Evolutionary conservation across 805 yeast species (phyloP).

Genomic region (Saccharomycopsis sp.): DNA sequence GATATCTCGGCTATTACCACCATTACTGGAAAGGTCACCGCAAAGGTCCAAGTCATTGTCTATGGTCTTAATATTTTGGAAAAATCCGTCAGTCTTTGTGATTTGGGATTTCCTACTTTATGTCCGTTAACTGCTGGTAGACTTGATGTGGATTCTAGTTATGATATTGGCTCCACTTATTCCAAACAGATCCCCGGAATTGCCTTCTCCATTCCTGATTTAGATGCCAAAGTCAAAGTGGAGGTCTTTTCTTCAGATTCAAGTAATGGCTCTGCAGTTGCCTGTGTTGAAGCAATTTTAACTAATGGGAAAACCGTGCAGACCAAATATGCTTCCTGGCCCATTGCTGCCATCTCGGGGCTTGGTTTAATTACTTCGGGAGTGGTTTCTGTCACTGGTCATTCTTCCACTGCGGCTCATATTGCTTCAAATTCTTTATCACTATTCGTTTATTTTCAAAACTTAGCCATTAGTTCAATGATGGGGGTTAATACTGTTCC

Average conservation of each 20-base stretch:
- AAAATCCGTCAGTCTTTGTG: conserved; percentile 53
- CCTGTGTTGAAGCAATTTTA: conserved; percentile 85
- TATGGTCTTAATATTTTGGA: conserved; percentile 67
- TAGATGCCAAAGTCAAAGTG: conserved; percentile 85
- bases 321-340: conserved; percentile 90
- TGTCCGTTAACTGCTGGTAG: conserved; percentile 90
- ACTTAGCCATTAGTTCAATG: conserved; percentile 86
- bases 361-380: conserved; percentile 84
- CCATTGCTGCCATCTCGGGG: conserved; percentile 86
- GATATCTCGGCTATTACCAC: conserved; percentile 73
- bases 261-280: conserved; percentile 47
- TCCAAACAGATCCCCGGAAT: conserved; percentile 59
- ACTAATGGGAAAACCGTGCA: conserved; percentile 90
- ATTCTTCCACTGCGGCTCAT: conserved; percentile 88
- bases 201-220: conserved; percentile 86
- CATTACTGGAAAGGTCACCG: conserved; percentile 59
- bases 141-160: conserved; percentile 52
- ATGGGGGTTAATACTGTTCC: conserved; percentile 90
- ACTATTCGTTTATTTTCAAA: conserved; percentile 87
- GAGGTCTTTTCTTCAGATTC: conserved; percentile 44
- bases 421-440: conserved; percentile 95
- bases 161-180: conserved; percentile 30
- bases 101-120: conserved; percentile 39
- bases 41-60: conserved; percentile 55
- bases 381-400: conserved; percentile 76